phyloP scores from a whole-genome alignment of 2,329 filamentous ascomycete genomes.

The Pseudocercospora eumusae region DNA sequence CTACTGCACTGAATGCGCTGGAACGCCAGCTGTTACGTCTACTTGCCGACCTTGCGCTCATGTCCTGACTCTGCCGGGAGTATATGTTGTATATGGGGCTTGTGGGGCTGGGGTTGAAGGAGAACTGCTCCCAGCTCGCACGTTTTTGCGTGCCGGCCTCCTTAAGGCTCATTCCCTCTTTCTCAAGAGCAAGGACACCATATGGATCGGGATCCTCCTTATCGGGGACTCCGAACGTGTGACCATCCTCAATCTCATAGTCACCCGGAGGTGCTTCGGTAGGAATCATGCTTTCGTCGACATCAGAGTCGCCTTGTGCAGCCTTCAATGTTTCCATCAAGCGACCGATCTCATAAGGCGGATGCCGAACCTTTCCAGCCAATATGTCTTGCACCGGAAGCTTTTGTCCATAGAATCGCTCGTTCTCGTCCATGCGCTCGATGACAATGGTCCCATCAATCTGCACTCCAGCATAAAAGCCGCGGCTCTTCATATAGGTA shows the following conservation, averaged over 20 bases:
- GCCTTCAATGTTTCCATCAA: slow-evolving; percentile 83
- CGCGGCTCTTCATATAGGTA: slow-evolving; percentile 86
- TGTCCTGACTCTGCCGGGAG: slow-evolving; percentile 61
- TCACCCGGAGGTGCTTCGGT: slow-evolving; percentile 76
- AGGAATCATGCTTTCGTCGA: slow-evolving; percentile 68
- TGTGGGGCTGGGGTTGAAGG: slow-evolving; percentile 73
- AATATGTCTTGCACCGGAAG: slow-evolving; percentile 65
- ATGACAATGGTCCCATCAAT: slow-evolving; percentile 85
- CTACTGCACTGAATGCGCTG: slow-evolving; percentile 28
- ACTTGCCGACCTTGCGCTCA: slow-evolving; percentile 39
- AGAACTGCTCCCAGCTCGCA: slow-evolving; percentile 77
- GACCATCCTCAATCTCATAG: slow-evolving; percentile 56
- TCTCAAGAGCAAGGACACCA: slow-evolving; percentile 85
- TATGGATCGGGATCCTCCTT: slow-evolving; percentile 86
- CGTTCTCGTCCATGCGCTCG: slow-evolving; percentile 84
- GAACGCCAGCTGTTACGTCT: slow-evolving; percentile 66
- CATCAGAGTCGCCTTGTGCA: slow-evolving; percentile 78
- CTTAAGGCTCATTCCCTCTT: slow-evolving; percentile 83
- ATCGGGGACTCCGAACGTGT: slow-evolving; percentile 75
- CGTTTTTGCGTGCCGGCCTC: slow-evolving; percentile 79
- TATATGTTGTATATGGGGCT: slow-evolving; percentile 69
- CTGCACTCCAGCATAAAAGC: slow-evolving; percentile 83
- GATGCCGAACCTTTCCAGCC: slow-evolving; percentile 59
- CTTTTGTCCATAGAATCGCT: slow-evolving; percentile 74
- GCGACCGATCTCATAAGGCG: slow-evolving; percentile 58